These are phyloP conservation scores for Dichotomopilus funicola DNA, from an alignment of 2,329 filamentous ascomycete genomes.

Conservation along the genomic window DNA sequence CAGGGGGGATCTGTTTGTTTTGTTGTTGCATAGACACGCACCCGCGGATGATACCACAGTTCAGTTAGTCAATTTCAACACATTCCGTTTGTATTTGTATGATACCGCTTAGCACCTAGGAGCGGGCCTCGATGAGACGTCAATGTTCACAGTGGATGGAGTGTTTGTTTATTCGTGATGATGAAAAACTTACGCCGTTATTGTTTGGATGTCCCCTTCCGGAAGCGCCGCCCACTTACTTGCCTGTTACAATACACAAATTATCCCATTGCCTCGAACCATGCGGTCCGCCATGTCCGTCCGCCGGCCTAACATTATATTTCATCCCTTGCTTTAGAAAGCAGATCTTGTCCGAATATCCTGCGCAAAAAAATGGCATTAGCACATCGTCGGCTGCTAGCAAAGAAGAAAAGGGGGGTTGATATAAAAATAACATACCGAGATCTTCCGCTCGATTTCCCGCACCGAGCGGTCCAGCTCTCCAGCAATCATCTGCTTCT, in stretches of 20 bases:
- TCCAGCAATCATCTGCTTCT: constrained; percentile 90
- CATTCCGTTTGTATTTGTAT: too few species aligned
- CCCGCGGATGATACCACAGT: too few species aligned
- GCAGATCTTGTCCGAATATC: constrained; percentile 54
- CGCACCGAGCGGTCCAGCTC: constrained; percentile 85
- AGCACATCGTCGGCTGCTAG: constrained; percentile 24
- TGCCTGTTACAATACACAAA: constrained; percentile 1
- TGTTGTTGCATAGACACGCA: too few species aligned
- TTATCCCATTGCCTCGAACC: neutral
- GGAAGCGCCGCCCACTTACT: constrained; percentile 10
- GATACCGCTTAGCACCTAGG: too few species aligned
- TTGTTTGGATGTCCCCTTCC: neutral
- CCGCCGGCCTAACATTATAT: neutral
- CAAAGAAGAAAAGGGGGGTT: neutral
- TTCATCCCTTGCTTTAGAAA: constrained; percentile 36
- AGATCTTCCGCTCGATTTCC: constrained; percentile 95
- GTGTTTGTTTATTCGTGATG: neutral
- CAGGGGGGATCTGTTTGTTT: too few species aligned
- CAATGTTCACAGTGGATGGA: constrained; percentile 1
- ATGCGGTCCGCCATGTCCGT: neutral
- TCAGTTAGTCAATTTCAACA: too few species aligned
- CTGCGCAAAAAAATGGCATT: constrained; percentile 26
- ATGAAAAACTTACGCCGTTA: neutral
- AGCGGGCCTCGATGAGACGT: neutral
- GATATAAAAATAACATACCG: constrained; percentile 37